Percentiles rank a stretch among this genome's conserved stretches.
Evolutionary conservation across 495 filamentous ascomycete genomes (phyloP).

Genomic region (Hyaloscypha variabilis): DNA sequence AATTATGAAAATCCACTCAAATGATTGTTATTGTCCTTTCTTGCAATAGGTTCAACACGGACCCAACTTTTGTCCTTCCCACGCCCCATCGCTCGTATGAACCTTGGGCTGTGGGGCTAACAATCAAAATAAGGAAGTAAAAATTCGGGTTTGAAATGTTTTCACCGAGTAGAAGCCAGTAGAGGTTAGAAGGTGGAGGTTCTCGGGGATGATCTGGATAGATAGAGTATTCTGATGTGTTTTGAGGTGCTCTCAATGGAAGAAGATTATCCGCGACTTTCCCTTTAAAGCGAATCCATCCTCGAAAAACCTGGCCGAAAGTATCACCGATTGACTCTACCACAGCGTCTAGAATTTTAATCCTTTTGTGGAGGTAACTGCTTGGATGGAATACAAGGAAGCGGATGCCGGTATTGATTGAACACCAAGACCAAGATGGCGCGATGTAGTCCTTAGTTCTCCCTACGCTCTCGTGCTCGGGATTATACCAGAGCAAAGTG

Average conservation of each 20-base stretch:
- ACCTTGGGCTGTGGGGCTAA: not conserved
- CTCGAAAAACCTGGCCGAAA: not conserved
- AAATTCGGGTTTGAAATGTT: not conserved
- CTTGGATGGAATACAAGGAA: not conserved
- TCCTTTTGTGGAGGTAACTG: not conserved
- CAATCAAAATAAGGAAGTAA: not conserved
- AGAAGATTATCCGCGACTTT: not conserved
- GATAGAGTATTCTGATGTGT: not conserved
- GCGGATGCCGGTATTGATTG: not conserved
- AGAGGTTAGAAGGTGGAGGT: not conserved
- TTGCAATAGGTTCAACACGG: not conserved
- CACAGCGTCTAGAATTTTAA: not conserved
- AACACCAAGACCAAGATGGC: not conserved
- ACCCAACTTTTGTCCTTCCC: not conserved
- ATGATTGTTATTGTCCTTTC: constrained; percentile 6
- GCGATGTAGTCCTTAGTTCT: not conserved
- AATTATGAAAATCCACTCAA: not conserved
- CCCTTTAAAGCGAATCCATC: not conserved
- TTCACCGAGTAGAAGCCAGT: constrained; percentile 1
- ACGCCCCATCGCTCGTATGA: not conserved
- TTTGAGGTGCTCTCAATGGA: not conserved
- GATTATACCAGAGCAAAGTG: not conserved
- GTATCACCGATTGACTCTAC: not conserved
- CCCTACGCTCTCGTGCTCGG: not conserved
- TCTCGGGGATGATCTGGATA: not conserved